Percentiles rank a stretch among this genome's conserved stretches.
Evolutionary conservation across 1,284 basidiomycete species (phyloP).

Genomic region (Erythrobasidium hasegawianum): DNA sequence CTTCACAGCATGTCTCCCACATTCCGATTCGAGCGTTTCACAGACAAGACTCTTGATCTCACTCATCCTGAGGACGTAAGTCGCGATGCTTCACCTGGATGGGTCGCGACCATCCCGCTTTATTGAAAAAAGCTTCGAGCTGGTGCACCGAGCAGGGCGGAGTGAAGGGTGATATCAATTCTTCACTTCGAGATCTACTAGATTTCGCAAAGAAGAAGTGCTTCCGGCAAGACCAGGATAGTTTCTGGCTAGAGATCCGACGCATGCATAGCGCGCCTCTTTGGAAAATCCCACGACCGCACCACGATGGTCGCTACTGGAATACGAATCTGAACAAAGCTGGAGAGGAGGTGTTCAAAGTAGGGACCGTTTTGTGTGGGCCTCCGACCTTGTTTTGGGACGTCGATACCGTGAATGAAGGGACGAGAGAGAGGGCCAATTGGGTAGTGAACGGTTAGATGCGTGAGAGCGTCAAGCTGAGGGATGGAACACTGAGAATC

Average conservation of each 20-base stretch:
- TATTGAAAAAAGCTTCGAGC: too few species aligned
- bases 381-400: conserved; percentile 17
- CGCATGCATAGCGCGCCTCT: neutral
- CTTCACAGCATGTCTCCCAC: too few species aligned
- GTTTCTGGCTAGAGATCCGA: neutral
- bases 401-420: neutral
- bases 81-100: too few species aligned
- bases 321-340: neutral
- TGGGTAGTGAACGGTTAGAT: neutral
- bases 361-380: conserved; percentile 14
- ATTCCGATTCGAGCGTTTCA: too few species aligned
- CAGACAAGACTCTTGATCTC: too few species aligned
- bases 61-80: too few species aligned
- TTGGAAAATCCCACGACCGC: conserved; percentile 20
- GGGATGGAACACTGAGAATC: too few species aligned
- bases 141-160: neutral
- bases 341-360: conserved; percentile 11
- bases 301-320: conserved; percentile 25
- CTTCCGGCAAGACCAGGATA: conserved; percentile 4
- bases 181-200: neutral
- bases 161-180: conserved; percentile 1
- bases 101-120: too few species aligned
- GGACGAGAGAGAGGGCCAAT: neutral
- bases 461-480: neutral
- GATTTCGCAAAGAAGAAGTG: neutral